These are phyloP conservation scores for Sonneratia caseolaris DNA, from an alignment of 345 rosid genomes.

Conservation along the genomic window DNA sequence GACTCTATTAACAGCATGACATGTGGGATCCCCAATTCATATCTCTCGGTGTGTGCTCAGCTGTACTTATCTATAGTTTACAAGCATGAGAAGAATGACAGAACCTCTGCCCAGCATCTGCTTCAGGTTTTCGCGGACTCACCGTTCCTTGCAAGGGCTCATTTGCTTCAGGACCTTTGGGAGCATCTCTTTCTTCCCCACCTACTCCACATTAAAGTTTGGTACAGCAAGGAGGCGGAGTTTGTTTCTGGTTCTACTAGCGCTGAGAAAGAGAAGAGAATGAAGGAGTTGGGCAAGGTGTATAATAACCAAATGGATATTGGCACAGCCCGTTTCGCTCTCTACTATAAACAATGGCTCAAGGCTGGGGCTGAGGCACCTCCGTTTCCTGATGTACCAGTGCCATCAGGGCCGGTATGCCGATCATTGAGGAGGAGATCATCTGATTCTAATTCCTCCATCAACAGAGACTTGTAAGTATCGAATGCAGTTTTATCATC, in stretches of 20 bases:
- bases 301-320: conserved; percentile 10
- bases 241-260: conserved; percentile 15
- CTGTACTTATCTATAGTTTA: conserved; percentile 44
- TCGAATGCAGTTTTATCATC: not conserved
- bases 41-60: conserved; percentile 52
- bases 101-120: conserved; percentile 37
- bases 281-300: conserved; percentile 28
- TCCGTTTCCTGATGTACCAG: conserved; percentile 38
- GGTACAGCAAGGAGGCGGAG: conserved; percentile 46
- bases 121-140: conserved; percentile 51
- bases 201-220: conserved; percentile 56
- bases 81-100: conserved; percentile 49
- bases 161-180: conserved; percentile 62
- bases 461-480: conserved; percentile 38
- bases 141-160: conserved; percentile 43
- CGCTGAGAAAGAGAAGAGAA: conserved; percentile 17
- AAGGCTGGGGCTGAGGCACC: conserved; percentile 18
- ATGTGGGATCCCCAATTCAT: conserved; percentile 39
- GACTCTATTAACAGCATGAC: conserved; percentile 23
- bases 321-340: not conserved
- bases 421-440: conserved; percentile 32
- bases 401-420: conserved; percentile 26
- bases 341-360: not conserved
- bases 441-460: conserved; percentile 36
- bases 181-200: conserved; percentile 61